Evolutionary conservation across 2,329 filamentous ascomycete genomes (phyloP), one percentile per base, ranked within the genome.

Genomic region (Ramularia collo-cygni): DNA sequence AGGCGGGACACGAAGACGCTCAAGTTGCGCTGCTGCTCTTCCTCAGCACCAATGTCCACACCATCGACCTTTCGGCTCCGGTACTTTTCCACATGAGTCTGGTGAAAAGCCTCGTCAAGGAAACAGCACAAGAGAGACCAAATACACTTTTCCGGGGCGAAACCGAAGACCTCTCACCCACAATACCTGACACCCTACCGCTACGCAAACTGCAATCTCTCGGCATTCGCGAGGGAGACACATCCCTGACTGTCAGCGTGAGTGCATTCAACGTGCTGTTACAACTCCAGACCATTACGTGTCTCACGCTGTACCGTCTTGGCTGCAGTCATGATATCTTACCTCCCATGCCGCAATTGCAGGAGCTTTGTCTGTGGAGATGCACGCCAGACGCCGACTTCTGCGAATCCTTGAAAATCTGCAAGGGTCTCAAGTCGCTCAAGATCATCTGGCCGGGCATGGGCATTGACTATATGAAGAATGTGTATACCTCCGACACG

Each of bases 391-490:
- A 33, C n/a, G 16, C 12, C 4, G 16, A 33, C 7, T 33, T 33
- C 30, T 33, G 30, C 30, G 5, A 18, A 4, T 33, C 30, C 2
- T n/a, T 19, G 16, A n/a, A 33, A 16, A 33, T 16, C 30, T 33
- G 30, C 30, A 33, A 33, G n/a, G 13, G 7, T 21, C 26, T 37
- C 13, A 38, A 18, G 47, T 41, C 44, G 2, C 26, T 37, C 12
- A 28, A 28, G 7, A 28, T 37, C 14, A 19, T 29, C 18, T 37
- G 21, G 35, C 35, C 35, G n/a, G 35, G 35, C 26, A 28, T 37
- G 26, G 21, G 5, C 7, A 17, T 16, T n/a, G 9, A 28, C 15
- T 28, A 37, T 24, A 28, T 37, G 21, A 13, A 37, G 26, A 37
- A 29, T 17, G 16, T 33, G 7, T n/a, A n/a, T 19, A 12, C 16